Conservation (phyloP, 495 filamentous ascomycete species). For the Aspergillus panamensis region DNA sequence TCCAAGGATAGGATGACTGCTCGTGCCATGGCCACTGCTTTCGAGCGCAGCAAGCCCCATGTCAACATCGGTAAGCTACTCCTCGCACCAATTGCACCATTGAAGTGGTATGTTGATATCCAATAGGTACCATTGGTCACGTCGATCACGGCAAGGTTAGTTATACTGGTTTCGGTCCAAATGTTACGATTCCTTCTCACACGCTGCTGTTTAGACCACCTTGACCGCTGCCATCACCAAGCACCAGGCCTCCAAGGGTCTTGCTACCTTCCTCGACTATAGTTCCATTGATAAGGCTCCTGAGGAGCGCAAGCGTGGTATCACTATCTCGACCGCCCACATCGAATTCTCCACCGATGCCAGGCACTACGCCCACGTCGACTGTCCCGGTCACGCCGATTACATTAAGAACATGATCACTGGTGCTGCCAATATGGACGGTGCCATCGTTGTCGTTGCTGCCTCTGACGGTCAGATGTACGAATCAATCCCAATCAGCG, state of each 20-base stretch:
- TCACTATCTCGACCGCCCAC: conserved; percentile 96
- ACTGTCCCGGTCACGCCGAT: conserved; percentile 99
- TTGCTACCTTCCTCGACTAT: conserved; percentile 93
- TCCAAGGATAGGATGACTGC: conserved; percentile 61
- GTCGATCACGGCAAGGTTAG: conserved; percentile 98
- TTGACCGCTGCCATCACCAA: conserved; percentile 98
- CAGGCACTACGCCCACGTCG: conserved; percentile 98
- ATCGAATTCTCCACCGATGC: conserved; percentile 92
- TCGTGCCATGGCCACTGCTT: conserved; percentile 73
- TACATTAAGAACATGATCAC: conserved; percentile 99
- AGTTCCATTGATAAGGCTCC: conserved; percentile 97
- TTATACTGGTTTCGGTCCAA: conserved; percentile 16
- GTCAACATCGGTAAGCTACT: conserved; percentile 82
- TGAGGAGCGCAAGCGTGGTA: conserved; percentile 99
- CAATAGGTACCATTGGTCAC: conserved; percentile 90
- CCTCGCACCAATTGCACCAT: not conserved
- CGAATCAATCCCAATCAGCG: conserved; percentile 8
- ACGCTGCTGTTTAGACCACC: conserved; percentile 68
- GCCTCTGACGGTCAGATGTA: conserved; percentile 98
- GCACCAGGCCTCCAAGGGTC: conserved; percentile 87
- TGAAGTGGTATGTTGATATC: conserved; percentile 14
- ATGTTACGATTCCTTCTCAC: conserved; percentile 20
- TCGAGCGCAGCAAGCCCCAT: conserved; percentile 90
- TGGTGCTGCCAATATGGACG: conserved; percentile 95
- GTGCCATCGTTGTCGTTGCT: conserved; percentile 96